Evolutionary conservation across 495 filamentous ascomycete genomes (phyloP), one percentile per base, ranked within the genome.

Genomic region (Cetradonia linearis): DNA sequence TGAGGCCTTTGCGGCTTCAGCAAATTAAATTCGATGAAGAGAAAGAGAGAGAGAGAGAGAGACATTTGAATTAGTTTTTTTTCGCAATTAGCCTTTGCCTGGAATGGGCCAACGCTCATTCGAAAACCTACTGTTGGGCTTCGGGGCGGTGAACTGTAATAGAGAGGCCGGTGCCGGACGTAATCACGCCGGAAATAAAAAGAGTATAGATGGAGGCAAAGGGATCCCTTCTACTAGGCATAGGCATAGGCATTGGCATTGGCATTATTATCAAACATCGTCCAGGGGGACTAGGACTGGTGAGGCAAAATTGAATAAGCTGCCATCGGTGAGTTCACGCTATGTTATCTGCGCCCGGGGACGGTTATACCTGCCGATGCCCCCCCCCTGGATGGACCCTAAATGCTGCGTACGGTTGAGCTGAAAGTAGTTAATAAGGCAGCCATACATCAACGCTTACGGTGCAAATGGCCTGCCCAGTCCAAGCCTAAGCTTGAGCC

Each of bases 341-440:
- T n/a, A n/a, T n/a, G n/a, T n/a, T n/a, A n/a, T n/a, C n/a, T n/a
- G n/a, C n/a, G n/a, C n/a, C n/a, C n/a, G n/a, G n/a, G n/a, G n/a
- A n/a, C n/a, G n/a, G n/a, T n/a, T n/a, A n/a, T n/a, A n/a, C n/a
- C n/a, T n/a, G n/a, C n/a, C n/a, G n/a, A n/a, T n/a, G n/a, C n/a
- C n/a, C n/a, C n/a, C 0, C 40, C 42, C 42, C 42, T n/a, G 40
- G 42, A 20, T 20, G 42, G 42, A 20, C 20, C 18, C 23, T 20
- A 4, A 25, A 23, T 10, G 42, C 20, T 46, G 42, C n/a, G 42
- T 11, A 20, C 42, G 40, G 40, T 44, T 46, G 25, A 46, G 42
- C 42, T 46, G 42, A 25, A 46, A 46, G n/a, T n/a, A n/a, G n/a
- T n/a, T n/a, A n/a, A n/a, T 46, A 46, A 46, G 42, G 42, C 42